Conservation (phyloP, 495 filamentous ascomycete species). For the Antarctomyces pellizariae region DNA sequence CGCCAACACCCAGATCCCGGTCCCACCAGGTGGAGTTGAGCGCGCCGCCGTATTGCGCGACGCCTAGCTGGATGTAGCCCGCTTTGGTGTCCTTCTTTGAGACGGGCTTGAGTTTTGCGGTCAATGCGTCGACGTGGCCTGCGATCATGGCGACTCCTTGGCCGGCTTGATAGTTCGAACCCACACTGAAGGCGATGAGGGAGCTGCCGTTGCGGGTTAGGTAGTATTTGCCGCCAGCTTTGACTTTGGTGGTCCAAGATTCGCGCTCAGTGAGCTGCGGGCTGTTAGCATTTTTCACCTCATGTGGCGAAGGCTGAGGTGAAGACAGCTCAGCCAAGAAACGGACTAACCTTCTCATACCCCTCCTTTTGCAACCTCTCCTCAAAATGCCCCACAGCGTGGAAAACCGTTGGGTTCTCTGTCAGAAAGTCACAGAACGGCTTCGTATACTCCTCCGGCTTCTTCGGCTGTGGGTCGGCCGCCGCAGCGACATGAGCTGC, state of each 20-base stretch:
- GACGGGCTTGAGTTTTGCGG: constrained; percentile 72
- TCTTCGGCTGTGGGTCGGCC: too few relatives aligned
- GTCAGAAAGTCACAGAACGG: constrained; percentile 79
- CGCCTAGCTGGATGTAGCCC: constrained; percentile 72
- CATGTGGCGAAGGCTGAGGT: too few relatives aligned
- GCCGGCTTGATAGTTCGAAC: constrained; percentile 58
- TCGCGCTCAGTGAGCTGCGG: constrained; percentile 52
- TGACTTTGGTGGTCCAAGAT: constrained; percentile 49
- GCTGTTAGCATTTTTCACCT: neutral
- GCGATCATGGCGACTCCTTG: constrained; percentile 65
- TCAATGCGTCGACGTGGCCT: constrained; percentile 81
- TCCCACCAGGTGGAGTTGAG: constrained; percentile 86
- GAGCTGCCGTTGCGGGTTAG: constrained; percentile 67
- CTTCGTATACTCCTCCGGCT: constrained; percentile 43
- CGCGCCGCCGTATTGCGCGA: constrained; percentile 79
- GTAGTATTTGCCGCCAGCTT: constrained; percentile 72
- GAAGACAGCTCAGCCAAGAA: neutral
- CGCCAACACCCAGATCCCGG: constrained; percentile 74
- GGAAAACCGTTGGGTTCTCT: constrained; percentile 79
- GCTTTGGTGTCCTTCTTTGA: constrained; percentile 55
- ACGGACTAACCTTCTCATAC: constrained; percentile 32
- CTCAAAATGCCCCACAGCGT: constrained; percentile 56
- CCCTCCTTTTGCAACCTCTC: constrained; percentile 43
- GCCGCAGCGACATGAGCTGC: too few relatives aligned
- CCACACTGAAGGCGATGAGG: constrained; percentile 69